phyloP scores from a whole-genome alignment of 2,329 filamentous ascomycete genomes.

The Aureobasidium sp. region DNA sequence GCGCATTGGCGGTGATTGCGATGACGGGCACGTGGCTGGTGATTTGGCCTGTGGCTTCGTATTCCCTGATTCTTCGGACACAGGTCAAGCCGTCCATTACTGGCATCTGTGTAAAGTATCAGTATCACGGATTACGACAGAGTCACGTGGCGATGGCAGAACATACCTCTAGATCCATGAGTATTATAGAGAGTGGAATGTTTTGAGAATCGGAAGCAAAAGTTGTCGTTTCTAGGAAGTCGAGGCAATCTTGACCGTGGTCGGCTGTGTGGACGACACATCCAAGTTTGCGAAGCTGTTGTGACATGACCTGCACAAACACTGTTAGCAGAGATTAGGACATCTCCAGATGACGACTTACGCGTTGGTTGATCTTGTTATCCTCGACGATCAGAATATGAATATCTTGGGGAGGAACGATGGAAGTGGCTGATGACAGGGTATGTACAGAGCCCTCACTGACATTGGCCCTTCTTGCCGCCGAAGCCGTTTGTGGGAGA shows the following conservation, averaged over 20 bases:
- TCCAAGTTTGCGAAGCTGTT: constrained; percentile 24
- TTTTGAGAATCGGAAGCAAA: constrained; percentile 14
- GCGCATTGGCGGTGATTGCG: constrained; percentile 27
- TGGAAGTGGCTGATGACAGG: neutral
- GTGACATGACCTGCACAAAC: constrained; percentile 20
- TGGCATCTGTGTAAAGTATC: constrained; percentile 22
- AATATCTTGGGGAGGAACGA: neutral
- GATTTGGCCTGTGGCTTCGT: constrained; percentile 19
- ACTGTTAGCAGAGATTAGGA: neutral
- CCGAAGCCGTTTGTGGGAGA: neutral
- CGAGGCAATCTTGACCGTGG: constrained; percentile 25
- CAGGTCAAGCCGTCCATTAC: constrained; percentile 26
- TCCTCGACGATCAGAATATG: constrained; percentile 25
- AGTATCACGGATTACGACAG: neutral
- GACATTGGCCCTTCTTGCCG: neutral
- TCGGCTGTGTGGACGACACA: constrained; percentile 24
- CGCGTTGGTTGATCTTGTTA: constrained; percentile 25
- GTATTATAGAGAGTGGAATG: constrained; percentile 21
- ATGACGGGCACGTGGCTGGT: constrained; percentile 23
- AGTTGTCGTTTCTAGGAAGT: constrained; percentile 21
- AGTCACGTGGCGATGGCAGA: no score
- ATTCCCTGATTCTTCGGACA: constrained; percentile 22
- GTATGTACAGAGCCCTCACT: neutral
- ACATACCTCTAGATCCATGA: constrained; percentile 25
- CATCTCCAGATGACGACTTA: neutral